Evolutionary conservation across 371 early-diverging fungal genomes (phyloP), one percentile per base, ranked within the genome.

Genomic region (Saksenaea vasiformis): DNA sequence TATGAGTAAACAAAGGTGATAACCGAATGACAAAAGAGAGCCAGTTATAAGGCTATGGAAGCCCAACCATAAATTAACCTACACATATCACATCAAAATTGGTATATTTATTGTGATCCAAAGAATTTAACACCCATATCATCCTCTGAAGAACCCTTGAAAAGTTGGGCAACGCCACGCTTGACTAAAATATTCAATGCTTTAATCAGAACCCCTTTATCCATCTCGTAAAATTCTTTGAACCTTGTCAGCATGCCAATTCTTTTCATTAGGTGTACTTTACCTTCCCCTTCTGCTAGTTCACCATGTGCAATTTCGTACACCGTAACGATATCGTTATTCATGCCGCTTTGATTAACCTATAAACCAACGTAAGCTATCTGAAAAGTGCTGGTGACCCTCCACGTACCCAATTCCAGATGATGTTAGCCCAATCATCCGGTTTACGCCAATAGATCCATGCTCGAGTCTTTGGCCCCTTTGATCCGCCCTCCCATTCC

Each of bases 101-200:
- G 26, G 34, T 44, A 10, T 19, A 41, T 41, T 60, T 58, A 57
- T 54, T 61, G 47, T n/a, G 54, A 56, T 15, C 68, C 69, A 63
- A 91, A 91, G 61, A 96, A 93, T 74, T 96, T 96, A 56, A 96
- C 89, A 53, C 96, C 96, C 79, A 90, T 80, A 35, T 92, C 91
- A 57, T 87, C 87, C 47, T 88, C 87, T 17, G 86, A 86, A 37
- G 82, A 73, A 35, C 94, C 94, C 35, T 82, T 86, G 69, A 95
- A 94, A 27, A 92, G 77, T 62, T 94, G 91, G 9, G 94, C 93
- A 58, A 85, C 86, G 34, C 93, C 94, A 53, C 85, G 84, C 70
- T 89, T 89, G 39, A 88, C 91, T 19, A 96, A 76, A 5, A 92
- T 76, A 34, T 93, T 85, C 57, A 96, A 71, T 54, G 93, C 87